phyloP scores from a whole-genome alignment of 2,329 filamentous ascomycete genomes.

The Fusarium chuoi region DNA sequence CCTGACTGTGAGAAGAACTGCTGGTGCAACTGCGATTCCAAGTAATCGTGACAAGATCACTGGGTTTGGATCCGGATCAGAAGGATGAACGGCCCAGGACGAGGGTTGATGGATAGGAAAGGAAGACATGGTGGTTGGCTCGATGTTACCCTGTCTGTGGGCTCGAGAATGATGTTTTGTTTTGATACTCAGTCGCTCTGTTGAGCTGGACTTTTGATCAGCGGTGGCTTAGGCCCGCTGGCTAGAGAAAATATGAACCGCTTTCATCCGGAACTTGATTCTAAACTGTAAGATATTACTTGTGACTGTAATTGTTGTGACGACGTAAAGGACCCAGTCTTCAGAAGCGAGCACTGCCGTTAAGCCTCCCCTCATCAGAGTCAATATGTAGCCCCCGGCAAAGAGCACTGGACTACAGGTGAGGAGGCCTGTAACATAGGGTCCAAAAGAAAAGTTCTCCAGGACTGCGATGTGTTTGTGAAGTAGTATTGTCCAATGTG shows the following conservation, averaged over 20 bases:
- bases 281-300: neutral
- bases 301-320: neutral
- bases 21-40: slow-evolving; percentile 15
- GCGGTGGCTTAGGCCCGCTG: neutral
- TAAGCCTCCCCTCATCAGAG: neutral
- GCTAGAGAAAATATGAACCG: neutral
- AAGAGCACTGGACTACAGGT: neutral
- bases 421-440: neutral
- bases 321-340: rapidly evolving
- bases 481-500: too few species aligned
- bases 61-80: too few species aligned
- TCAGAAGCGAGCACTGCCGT: neutral
- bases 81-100: neutral
- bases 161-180: neutral
- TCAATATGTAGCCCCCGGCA: rapidly evolving
- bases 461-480: rapidly evolving
- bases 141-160: neutral
- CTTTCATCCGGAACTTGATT: neutral
- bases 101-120: neutral
- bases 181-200: neutral
- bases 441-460: too few species aligned
- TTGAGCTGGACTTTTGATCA: neutral
- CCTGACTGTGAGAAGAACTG: slow-evolving; percentile 11
- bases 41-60: neutral
- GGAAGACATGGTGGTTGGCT: neutral